Evolutionary conservation across 73 alveolate genomes (phyloP).

Genomic region (Paramecium pentaurelia): DNA sequence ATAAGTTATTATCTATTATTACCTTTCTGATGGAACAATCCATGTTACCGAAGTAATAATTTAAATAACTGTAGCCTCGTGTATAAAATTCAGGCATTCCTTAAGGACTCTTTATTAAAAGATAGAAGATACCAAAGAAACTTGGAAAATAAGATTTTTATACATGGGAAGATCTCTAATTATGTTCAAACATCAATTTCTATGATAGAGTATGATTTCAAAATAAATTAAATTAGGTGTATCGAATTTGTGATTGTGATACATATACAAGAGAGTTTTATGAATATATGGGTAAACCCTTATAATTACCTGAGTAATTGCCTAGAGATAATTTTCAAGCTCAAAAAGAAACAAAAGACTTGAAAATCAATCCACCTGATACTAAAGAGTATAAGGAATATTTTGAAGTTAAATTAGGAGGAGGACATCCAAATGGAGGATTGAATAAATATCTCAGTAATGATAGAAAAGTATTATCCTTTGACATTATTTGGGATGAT

Average conservation of each 20-base stretch:
- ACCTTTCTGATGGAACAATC: slow-evolving; percentile 93
- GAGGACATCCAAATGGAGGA: slow-evolving; percentile 69
- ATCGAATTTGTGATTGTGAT: slow-evolving; percentile 90
- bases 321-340: slow-evolving; percentile 85
- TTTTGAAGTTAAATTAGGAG: slow-evolving; percentile 93
- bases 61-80: slow-evolving; percentile 65
- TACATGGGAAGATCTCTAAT: slow-evolving; percentile 84
- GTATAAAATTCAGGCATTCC: slow-evolving; percentile 97
- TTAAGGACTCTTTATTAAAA: slow-evolving; percentile 95
- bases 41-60: slow-evolving; percentile 82
- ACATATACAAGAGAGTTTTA: slow-evolving; percentile 88
- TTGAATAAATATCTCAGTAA: neutral
- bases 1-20: slow-evolving; percentile 85
- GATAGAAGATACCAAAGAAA: slow-evolving; percentile 85
- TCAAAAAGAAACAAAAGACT: slow-evolving; percentile 79
- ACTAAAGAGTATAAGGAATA: slow-evolving; percentile 91
- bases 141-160: slow-evolving; percentile 74
- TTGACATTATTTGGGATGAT: slow-evolving; percentile 64
- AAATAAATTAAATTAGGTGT: neutral
- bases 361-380: slow-evolving; percentile 87
- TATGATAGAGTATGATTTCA: slow-evolving; percentile 61
- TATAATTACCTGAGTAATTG: slow-evolving; percentile 76
- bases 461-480: slow-evolving; percentile 32
- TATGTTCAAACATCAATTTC: slow-evolving; percentile 63
- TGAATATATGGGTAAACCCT: slow-evolving; percentile 79